Evolutionary conservation across 1,284 basidiomycete species (phyloP).

Genomic region (Coniophora puteana): DNA sequence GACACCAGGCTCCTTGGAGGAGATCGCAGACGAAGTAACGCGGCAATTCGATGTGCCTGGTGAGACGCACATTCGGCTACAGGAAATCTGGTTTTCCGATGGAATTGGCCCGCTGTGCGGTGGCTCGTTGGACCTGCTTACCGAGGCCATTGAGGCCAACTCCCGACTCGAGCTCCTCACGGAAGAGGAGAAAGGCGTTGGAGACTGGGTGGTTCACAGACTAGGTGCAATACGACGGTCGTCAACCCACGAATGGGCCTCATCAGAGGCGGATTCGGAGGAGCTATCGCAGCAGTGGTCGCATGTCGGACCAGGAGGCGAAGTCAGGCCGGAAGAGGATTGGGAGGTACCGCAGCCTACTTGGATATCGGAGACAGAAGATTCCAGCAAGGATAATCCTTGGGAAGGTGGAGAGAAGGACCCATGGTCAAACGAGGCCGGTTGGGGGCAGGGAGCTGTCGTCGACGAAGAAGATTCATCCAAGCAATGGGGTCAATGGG

Average conservation of each 20-base stretch:
- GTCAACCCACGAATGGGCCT: too few relatives aligned
- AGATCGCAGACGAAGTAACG: constrained; percentile 52
- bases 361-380: background rate
- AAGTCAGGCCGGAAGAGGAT: constrained; percentile 9
- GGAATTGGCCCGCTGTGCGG: constrained; percentile 60
- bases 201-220: constrained; percentile 24
- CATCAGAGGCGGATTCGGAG: too few relatives aligned
- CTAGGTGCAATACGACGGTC: constrained; percentile 9
- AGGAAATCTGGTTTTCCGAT: constrained; percentile 69
- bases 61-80: constrained; percentile 46
- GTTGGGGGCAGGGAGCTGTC: too few relatives aligned
- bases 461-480: too few relatives aligned
- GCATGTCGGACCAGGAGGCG: constrained; percentile 16
- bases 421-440: too few relatives aligned
- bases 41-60: constrained; percentile 50
- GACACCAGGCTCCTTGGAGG: constrained; percentile 36
- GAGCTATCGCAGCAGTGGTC: constrained; percentile 9
- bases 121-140: constrained; percentile 62
- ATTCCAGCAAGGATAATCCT: too few relatives aligned
- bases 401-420: too few relatives aligned
- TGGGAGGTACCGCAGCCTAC: background rate
- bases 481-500: too few relatives aligned
- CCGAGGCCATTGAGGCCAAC: constrained; percentile 43
- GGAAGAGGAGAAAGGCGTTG: constrained; percentile 19
- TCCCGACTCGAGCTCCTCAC: constrained; percentile 21